Percentiles rank a stretch among this genome's conserved stretches.
Evolutionary conservation across 2,329 filamentous ascomycete species (phyloP).

Genomic region (Verticillium nonalfalfae): DNA sequence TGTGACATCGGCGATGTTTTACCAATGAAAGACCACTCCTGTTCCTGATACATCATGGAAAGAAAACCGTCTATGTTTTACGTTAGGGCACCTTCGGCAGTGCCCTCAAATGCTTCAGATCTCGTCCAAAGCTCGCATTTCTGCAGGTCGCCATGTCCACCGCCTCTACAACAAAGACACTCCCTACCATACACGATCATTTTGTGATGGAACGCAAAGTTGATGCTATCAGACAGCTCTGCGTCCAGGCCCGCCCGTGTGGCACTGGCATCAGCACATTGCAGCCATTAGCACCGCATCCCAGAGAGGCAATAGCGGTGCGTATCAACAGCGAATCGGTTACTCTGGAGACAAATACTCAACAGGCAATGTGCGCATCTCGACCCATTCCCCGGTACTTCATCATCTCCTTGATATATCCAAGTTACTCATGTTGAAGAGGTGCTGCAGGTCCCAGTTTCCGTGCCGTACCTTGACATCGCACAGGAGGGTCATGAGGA

Average conservation of each 20-base stretch:
- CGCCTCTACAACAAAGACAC: too few species aligned
- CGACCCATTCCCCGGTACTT: slow-evolving; percentile 3
- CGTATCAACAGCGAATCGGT: slow-evolving; percentile 3
- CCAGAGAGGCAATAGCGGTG: slow-evolving; percentile 3
- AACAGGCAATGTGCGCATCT: slow-evolving; percentile 3
- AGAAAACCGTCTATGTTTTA: too few species aligned
- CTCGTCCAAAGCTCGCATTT: too few species aligned
- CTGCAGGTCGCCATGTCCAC: too few species aligned
- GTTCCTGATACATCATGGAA: too few species aligned
- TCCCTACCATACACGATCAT: not conserved
- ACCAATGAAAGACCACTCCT: too few species aligned
- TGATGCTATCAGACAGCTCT: not conserved
- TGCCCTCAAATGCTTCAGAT: too few species aligned
- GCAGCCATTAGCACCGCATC: not conserved
- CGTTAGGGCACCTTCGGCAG: too few species aligned
- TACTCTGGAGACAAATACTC: slow-evolving; percentile 1
- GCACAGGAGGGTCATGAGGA: slow-evolving; percentile 1
- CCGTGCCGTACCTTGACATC: slow-evolving; percentile 3
- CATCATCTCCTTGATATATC: slow-evolving; percentile 4
- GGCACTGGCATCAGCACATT: not conserved
- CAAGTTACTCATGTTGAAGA: slow-evolving; percentile 1
- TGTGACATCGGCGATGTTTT: too few species aligned
- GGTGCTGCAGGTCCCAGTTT: slow-evolving; percentile 3
- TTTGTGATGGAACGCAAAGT: slow-evolving; percentile 2
- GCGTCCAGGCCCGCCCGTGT: slow-evolving; percentile 1